phyloP scores from a whole-genome alignment of 306 rosid genomes.

The Fragaria ananassa region DNA sequence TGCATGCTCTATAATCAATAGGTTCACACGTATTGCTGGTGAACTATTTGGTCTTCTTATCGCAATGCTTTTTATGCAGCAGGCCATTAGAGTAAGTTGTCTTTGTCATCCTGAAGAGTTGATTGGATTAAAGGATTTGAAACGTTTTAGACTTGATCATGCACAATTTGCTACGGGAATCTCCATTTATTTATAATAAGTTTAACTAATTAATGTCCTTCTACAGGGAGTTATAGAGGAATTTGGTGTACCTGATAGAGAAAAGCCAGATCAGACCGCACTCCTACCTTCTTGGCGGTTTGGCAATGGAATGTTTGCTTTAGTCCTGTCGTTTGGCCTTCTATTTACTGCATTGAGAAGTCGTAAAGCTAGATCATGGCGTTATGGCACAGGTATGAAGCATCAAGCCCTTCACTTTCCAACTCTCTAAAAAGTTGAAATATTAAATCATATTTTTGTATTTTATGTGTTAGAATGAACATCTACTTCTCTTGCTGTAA shows the following conservation, averaged over 20 bases:
- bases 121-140: background rate
- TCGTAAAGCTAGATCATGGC: slow-evolving; percentile 97
- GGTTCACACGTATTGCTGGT: slow-evolving; percentile 94
- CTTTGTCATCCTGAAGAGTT: slow-evolving; percentile 4
- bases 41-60: slow-evolving; percentile 91
- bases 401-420: slow-evolving; percentile 9
- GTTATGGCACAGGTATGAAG: slow-evolving; percentile 79
- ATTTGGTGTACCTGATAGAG: slow-evolving; percentile 59
- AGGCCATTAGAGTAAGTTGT: slow-evolving; percentile 79
- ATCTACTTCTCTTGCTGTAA: slow-evolving; percentile 7
- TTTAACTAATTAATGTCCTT: slow-evolving; percentile 22
- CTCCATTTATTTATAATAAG: slow-evolving; percentile 13
- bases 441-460: background rate
- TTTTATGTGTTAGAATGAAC: background rate
- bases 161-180: background rate
- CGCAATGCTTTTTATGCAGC: slow-evolving; percentile 97
- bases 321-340: slow-evolving; percentile 89
- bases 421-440: background rate
- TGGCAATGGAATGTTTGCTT: slow-evolving; percentile 98
- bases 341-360: slow-evolving; percentile 76
- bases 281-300: slow-evolving; percentile 76
- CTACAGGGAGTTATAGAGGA: slow-evolving; percentile 88
- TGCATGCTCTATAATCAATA: slow-evolving; percentile 87
- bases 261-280: slow-evolving; percentile 49
- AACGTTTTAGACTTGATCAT: slow-evolving; percentile 1